phyloP scores from a whole-genome alignment of 805 yeast species.

The Wickerhamomyces canadensis region DNA sequence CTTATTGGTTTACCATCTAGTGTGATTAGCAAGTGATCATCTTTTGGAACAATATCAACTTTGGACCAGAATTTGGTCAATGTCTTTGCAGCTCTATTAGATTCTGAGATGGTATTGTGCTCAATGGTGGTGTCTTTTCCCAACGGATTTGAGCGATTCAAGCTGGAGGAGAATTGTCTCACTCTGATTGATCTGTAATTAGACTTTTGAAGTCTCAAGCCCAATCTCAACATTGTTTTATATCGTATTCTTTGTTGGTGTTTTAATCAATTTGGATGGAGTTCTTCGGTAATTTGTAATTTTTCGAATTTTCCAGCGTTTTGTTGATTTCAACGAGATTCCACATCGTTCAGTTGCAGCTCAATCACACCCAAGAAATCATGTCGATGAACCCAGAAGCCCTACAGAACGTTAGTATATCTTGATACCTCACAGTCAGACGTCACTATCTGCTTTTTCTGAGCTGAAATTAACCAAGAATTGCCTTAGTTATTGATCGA shows the following conservation, averaged over 20 bases:
- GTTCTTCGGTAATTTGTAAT: too few species aligned
- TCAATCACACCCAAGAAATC: neutral
- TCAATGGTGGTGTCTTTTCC: conserved; percentile 38
- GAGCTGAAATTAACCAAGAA: too few species aligned
- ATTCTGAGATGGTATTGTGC: conserved; percentile 49
- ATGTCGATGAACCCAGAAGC: conserved; percentile 44
- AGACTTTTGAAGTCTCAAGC: too few species aligned
- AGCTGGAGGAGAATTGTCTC: neutral
- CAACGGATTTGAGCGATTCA: conserved; percentile 2
- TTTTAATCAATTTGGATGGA: too few species aligned
- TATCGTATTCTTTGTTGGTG: too few species aligned
- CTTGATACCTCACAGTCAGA: too few species aligned
- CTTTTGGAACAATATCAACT: conserved; percentile 39
- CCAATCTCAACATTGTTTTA: conserved; percentile 7
- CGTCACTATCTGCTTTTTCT: too few species aligned
- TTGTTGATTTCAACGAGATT: too few species aligned
- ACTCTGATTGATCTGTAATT: too few species aligned
- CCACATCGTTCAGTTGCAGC: too few species aligned
- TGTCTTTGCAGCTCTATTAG: conserved; percentile 67
- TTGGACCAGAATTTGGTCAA: conserved; percentile 77
- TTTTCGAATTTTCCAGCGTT: too few species aligned
- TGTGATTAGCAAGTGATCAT: conserved; percentile 43
- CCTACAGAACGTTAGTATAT: conserved; percentile 35
- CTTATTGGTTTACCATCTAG: conserved; percentile 72
- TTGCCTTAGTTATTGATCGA: conserved; percentile 44